Evolutionary conservation across 192 early-diverging fungal genomes (phyloP), one percentile per base, ranked within the genome.

Genomic region (Linnemannia zychae): DNA sequence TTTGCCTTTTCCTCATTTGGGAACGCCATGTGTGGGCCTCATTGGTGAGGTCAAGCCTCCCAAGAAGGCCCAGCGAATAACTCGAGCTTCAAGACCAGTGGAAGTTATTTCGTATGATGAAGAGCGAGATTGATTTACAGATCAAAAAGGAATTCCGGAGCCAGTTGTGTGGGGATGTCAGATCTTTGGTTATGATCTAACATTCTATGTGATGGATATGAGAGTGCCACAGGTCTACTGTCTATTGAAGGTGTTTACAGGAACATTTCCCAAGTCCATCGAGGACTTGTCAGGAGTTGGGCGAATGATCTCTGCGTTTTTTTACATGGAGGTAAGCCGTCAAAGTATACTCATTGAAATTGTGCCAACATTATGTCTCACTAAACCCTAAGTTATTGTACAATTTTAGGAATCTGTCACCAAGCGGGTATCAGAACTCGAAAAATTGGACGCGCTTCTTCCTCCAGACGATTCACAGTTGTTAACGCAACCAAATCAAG

Each of bases 1-100:
- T 34, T 20, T 28, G 11, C 63, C 75, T 67, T 36, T 47, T 47
- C 47, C 28, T 67, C 66, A 34, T 52, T 16, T 76, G 34, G 28
- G 33, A 12, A 49, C 40, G 48, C 40, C 60, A 44, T 67, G 37
- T 20, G 65, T 76, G 17, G 74, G 74, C n/a, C 31, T 76, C 7
- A 47, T 76, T 44, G 75, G 65, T 65, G 67, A 76, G 63, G 66
- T 76, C 57, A 76, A 76, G 44, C 66, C 63, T 40, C 75, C 46
- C n/a, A 48, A 76, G 63, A 76, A 53, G 48, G 31, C 44, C 1
- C 75, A 24, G 38, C 12, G 75, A 36, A 28, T 40, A 66, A 44
- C n/a, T 76, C 33, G 63, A 66, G 63, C 53, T 76, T 5, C 53
- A 66, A 33, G 74, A 76, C 16, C 63, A 66, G 7, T 76, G 74